These are phyloP conservation scores for Schwanniomyces pseudopolymorphus DNA, from an alignment of 805 yeast genomes.

Conservation along the genomic window DNA sequence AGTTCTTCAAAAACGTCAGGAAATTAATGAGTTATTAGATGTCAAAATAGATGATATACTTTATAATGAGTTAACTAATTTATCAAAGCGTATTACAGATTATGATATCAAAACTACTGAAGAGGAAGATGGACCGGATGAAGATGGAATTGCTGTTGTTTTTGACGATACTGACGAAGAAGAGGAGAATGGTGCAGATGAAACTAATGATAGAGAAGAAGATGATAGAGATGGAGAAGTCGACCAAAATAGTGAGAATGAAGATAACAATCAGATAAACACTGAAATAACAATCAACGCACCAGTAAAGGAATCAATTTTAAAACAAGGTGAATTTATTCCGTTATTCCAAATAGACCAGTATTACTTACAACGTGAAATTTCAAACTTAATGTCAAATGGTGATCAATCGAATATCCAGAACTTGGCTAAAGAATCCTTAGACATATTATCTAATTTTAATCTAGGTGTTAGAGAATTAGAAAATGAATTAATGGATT, in stretches of 20 bases:
- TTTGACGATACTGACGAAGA: conserved; percentile 41
- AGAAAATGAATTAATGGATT: conserved; percentile 53
- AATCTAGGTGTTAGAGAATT: conserved; percentile 40
- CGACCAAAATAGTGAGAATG: conserved; percentile 1
- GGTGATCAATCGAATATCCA: conserved; percentile 41
- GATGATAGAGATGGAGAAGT: conserved; percentile 22
- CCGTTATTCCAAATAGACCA: conserved; percentile 22
- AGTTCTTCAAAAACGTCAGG: conserved; percentile 46
- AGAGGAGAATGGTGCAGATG: conserved; percentile 26
- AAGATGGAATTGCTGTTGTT: conserved; percentile 43
- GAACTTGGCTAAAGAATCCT: conserved; percentile 35
- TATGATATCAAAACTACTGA: conserved; percentile 22
- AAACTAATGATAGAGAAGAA: conserved; percentile 14
- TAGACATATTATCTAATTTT: conserved; percentile 37
- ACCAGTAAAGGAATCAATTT: not conserved
- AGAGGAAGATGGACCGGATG: conserved; percentile 18
- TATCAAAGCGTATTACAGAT: conserved; percentile 52
- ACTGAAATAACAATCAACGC: conserved; percentile 1
- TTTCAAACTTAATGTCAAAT: conserved; percentile 37
- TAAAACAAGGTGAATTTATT: not conserved
- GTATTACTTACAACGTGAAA: conserved; percentile 54
- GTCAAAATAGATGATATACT: conserved; percentile 38
- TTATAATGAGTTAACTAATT: conserved; percentile 45
- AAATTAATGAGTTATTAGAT: conserved; percentile 50
- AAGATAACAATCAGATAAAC: not conserved